A percentile compares a stretch with the other conserved stretches of the same genome.
Conservation (phyloP, 257 asterid genomes). For the Knoxia roxburghii region DNA sequence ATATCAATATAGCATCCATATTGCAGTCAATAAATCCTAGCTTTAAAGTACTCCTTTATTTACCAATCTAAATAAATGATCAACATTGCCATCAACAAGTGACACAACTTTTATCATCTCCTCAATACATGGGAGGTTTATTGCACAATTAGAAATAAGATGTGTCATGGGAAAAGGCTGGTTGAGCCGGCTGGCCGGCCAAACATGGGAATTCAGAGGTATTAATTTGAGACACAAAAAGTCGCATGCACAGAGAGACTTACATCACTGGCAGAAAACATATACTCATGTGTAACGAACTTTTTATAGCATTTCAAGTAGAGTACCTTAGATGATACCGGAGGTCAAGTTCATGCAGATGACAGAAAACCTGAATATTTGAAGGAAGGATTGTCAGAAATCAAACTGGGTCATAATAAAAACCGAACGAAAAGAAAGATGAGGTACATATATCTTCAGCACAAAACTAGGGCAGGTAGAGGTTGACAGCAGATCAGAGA, state of each 20-base stretch:
- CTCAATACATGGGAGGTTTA: background rate
- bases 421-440: background rate
- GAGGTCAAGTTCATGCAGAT: slow-evolving; percentile 90
- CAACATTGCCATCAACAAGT: background rate
- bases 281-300: background rate
- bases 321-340: slow-evolving; percentile 92
- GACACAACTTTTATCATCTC: background rate
- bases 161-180: background rate
- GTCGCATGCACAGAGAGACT: background rate
- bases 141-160: background rate
- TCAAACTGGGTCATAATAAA: slow-evolving; percentile 13
- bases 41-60: background rate
- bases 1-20: background rate
- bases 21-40: background rate
- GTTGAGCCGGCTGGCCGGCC: background rate
- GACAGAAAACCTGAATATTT: slow-evolving; percentile 79
- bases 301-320: background rate
- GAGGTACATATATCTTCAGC: background rate
- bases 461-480: background rate
- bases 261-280: background rate
- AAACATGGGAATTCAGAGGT: background rate
- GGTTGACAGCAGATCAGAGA: background rate
- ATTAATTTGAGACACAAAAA: background rate
- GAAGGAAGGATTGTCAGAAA: slow-evolving; percentile 12
- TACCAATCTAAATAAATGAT: background rate